Evolutionary conservation across 179 eudicot species (phyloP).

Genomic region (Silene coronaria): DNA sequence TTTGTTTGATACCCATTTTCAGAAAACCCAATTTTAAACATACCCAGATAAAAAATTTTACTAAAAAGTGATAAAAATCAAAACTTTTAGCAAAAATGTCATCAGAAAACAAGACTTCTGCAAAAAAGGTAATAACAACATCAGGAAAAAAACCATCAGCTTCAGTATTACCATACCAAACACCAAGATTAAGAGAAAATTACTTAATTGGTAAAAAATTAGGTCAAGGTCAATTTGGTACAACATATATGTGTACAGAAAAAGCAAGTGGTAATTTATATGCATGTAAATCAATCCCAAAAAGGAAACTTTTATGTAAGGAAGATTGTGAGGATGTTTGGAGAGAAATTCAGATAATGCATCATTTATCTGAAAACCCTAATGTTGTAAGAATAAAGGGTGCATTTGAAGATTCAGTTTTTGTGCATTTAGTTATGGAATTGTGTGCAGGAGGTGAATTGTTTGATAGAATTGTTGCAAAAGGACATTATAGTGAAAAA

Average conservation of each 20-base stretch:
- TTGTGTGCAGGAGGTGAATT: slow-evolving; percentile 75
- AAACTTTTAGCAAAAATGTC: neutral
- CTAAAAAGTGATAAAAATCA: neutral
- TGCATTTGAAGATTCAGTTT: slow-evolving; percentile 70
- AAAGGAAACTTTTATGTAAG: slow-evolving; percentile 58
- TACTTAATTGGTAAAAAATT: slow-evolving; percentile 48
- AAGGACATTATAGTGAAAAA: slow-evolving; percentile 76
- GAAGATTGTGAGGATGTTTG: slow-evolving; percentile 85
- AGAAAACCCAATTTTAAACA: neutral
- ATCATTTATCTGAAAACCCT: slow-evolving; percentile 66
- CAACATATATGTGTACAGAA: slow-evolving; percentile 69
- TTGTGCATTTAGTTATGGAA: slow-evolving; percentile 84
- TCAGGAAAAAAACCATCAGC: slow-evolving; percentile 28
- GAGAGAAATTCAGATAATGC: slow-evolving; percentile 92
- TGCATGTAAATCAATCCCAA: slow-evolving; percentile 86
- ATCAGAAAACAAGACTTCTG: neutral
- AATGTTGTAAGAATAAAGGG: slow-evolving; percentile 79
- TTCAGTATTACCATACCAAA: slow-evolving; percentile 48
- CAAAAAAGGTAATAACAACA: slow-evolving; percentile 22
- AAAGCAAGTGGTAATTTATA: slow-evolving; percentile 44
- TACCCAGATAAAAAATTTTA: neutral
- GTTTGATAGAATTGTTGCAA: slow-evolving; percentile 76
- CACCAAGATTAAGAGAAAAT: slow-evolving; percentile 53
- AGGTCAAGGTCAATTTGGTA: slow-evolving; percentile 72
- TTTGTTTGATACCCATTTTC: neutral